Evolutionary conservation across 352 stramenopile genomes (phyloP), one percentile per base, ranked within the genome.

Genomic region (Pythium vanterpoolii): DNA sequence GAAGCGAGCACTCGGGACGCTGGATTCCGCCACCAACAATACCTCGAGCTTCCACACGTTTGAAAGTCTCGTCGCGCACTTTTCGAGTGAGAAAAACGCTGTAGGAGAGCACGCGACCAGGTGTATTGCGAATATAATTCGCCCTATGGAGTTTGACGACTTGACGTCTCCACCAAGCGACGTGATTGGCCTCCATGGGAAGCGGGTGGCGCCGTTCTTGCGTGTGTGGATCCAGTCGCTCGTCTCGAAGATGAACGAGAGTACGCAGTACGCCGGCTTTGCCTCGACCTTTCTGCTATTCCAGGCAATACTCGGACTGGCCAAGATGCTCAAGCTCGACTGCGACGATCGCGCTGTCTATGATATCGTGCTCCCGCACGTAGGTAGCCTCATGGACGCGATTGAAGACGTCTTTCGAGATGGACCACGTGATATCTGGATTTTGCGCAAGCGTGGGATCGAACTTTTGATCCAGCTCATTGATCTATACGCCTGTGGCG

Each of bases 321-420:
- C 70, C n/a, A 64, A 51, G 44, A 54, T 79, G 3, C 62, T 72
- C 6, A 26, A 74, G 39, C 47, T 51, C 4, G 64, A 73, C 47
- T 66, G 59, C 7, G 56, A 39, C 6, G 60, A 73, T 33, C 48
- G 48, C 1, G 47, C 60, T 8, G 46, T 81, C 5, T 70, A 66
- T 14, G 61, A 76, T 8, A 69, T 66, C 4, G 64, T 88, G 10
- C 52, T 66, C n/a, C 64, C 71, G 0, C 68, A 74, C 18, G 62
- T 84, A 9, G 49, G 47, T 6, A 80, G 56, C 30, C 71, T 87
- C 19, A 71, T 80, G 30, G 79, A 89, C 36, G 69, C 72, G 9
- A 80, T 89, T 3, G 79, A 89, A 43, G 77, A 86, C 51, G 64
- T 65, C 1, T 85, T 86, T 38, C 76, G 79, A 19, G 77, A 72